A percentile compares a stretch with the other conserved stretches of the same genome.
phyloP scores from a whole-genome alignment of 2,329 filamentous ascomycete genomes.

The Alternaria sp. region DNA sequence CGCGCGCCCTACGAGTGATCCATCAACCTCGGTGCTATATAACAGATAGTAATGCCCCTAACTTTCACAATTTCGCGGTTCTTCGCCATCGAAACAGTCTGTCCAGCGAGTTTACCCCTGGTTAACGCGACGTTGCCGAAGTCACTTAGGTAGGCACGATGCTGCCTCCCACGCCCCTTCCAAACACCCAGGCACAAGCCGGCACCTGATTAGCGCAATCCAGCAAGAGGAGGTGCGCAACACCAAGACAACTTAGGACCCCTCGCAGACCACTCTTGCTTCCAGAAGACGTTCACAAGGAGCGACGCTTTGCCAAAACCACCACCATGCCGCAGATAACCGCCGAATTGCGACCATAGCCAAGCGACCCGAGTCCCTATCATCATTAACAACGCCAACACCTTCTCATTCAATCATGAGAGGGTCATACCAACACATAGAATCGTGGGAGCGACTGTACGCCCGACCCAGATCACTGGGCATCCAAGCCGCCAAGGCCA shows the following conservation, averaged over 20 bases:
- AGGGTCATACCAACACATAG: not conserved
- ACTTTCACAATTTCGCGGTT: not conserved
- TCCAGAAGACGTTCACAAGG: not conserved
- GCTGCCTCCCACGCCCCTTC: not conserved
- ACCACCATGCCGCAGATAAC: not conserved
- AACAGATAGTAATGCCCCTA: not conserved
- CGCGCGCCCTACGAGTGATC: slow-evolving; percentile 2
- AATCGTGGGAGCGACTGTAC: not conserved
- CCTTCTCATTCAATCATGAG: not conserved
- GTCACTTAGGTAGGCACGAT: not conserved
- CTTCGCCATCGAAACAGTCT: not conserved
- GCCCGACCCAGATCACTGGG: not conserved
- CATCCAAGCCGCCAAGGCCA: not conserved
- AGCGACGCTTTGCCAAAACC: not conserved
- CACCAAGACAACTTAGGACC: not conserved
- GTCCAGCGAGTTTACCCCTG: fast-evolving
- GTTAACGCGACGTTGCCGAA: not conserved
- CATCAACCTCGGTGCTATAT: not conserved
- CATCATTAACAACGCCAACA: not conserved
- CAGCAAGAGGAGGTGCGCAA: not conserved
- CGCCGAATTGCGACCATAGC: not conserved
- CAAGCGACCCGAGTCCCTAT: not conserved
- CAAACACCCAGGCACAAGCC: not conserved
- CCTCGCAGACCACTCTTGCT: not conserved
- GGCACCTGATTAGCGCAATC: not conserved